These are phyloP conservation scores for Nectriaceae sp. DNA, from an alignment of 2,329 filamentous ascomycete genomes.

Conservation along the genomic window DNA sequence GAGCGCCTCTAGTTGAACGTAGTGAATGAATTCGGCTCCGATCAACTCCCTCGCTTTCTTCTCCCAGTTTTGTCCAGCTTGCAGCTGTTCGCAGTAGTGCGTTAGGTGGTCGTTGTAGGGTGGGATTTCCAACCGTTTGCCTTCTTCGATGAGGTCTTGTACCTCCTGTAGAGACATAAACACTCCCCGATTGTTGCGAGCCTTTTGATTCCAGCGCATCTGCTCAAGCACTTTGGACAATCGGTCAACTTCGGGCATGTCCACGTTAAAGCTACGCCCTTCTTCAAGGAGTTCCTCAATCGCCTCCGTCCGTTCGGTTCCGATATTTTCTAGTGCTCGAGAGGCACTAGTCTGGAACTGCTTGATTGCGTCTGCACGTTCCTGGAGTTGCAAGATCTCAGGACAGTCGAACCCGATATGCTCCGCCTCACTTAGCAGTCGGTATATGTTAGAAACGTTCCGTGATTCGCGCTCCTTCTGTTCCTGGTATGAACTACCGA, in stretches of 20 bases:
- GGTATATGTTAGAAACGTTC: constrained; percentile 85
- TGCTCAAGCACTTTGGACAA: constrained; percentile 81
- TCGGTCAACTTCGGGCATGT: constrained; percentile 83
- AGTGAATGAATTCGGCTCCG: constrained; percentile 87
- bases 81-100: constrained; percentile 74
- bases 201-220: constrained; percentile 85
- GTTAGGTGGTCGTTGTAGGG: constrained; percentile 78
- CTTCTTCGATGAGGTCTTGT: constrained; percentile 74
- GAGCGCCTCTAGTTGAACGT: constrained; percentile 89
- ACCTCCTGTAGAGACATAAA: constrained; percentile 79
- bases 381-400: constrained; percentile 82
- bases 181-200: constrained; percentile 62
- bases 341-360: constrained; percentile 79
- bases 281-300: constrained; percentile 91
- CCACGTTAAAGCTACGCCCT: constrained; percentile 86
- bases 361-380: constrained; percentile 82
- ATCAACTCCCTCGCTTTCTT: constrained; percentile 90
- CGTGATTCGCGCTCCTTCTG: constrained; percentile 83
- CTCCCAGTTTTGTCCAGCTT: constrained; percentile 85
- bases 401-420: constrained; percentile 90
- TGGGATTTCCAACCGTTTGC: constrained; percentile 74
- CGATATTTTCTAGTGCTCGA: constrained; percentile 67
- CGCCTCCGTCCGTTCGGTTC: constrained; percentile 65
- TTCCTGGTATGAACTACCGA: constrained; percentile 58
- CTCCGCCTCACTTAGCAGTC: constrained; percentile 80